Base-by-base conservation (phyloP, 345 rosid genomes). In the Salix suchowensis region DNA sequence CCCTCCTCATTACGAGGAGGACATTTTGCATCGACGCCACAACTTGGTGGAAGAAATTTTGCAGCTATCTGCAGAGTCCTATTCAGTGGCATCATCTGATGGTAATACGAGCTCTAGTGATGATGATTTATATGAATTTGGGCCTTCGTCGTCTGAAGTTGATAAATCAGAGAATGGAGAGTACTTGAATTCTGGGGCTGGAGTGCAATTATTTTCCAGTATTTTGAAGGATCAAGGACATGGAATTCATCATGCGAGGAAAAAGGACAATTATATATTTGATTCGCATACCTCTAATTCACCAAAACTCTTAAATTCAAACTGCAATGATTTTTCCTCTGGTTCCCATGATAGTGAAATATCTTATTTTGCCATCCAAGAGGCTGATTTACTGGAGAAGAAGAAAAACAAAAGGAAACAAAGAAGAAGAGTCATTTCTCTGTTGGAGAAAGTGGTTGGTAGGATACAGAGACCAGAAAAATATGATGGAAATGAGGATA, bases 21-120 rank as follows among this genome's bases (percentile, higher is more conserved):
- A 93, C 86, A 89, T 96, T 81, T 83, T 96, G 83, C 87, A 89
- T 72, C 93, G 94, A 40, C 93, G 96, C 69, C 92, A 92, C 52
- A 86, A 91, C 82, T 87, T 96, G 60, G 99, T 92, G 78, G 97
- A 92, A 82, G 99, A 96, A 89, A 89, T 90, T 76, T 80, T 96
- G 86, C 99, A 92, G 89, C 89, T 93, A 66, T 88, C 99, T 85
- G 98, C 91, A 7, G 94, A 89, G 65, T 92, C 99, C 75, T 91
- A 79, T 85, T 94, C 98, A 14, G 84, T 88, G 71, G 89, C 84
- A 70, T 92, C 97, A 26, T 90, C 97, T 79, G 93, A 96, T 81
- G 91, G 95, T 80, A 71, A 85, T 67, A 89, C 93, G 68, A 93
- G 97, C 84, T 85, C 89, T 78, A 89, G 95, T 82, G 98, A 90